A percentile compares a stretch with the other conserved stretches of the same genome.
Evolutionary conservation across 1,284 basidiomycete species (phyloP).

Genomic region (Irpex rosettiformis): DNA sequence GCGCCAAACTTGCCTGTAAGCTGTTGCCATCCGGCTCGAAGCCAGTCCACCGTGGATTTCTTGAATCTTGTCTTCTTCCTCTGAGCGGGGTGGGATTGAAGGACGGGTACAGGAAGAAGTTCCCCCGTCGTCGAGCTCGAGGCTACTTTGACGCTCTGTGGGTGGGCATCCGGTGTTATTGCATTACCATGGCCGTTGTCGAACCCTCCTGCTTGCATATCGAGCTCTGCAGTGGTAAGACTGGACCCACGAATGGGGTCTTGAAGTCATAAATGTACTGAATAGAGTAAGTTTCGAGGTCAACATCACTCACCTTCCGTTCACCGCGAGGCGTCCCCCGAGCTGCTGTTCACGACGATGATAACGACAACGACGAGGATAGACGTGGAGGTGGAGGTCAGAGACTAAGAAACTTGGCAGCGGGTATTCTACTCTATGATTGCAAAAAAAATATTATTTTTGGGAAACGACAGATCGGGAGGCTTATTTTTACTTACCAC

Average conservation of each 20-base stretch:
- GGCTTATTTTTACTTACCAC: too few species aligned
- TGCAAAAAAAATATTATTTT: too few species aligned
- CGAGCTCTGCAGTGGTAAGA: background rate
- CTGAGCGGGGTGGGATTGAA: slow-evolving; percentile 8
- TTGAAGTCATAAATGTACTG: too few species aligned
- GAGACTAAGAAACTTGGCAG: background rate
- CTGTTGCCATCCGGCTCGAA: slow-evolving; percentile 40
- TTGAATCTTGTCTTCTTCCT: slow-evolving; percentile 36
- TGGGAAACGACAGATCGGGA: too few species aligned
- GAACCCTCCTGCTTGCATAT: background rate
- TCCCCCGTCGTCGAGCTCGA: background rate
- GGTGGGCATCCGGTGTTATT: background rate
- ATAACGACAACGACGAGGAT: background rate
- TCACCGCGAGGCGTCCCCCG: background rate
- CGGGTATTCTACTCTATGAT: too few species aligned
- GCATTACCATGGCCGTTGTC: background rate
- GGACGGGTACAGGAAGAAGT: slow-evolving; percentile 7
- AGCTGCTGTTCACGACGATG: background rate
- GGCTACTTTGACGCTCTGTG: background rate
- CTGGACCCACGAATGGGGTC: background rate
- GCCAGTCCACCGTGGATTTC: slow-evolving; percentile 14
- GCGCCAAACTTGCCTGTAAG: slow-evolving; percentile 41
- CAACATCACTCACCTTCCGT: background rate
- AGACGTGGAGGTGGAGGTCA: background rate
- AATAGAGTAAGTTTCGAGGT: too few species aligned